phyloP scores from a whole-genome alignment of 768 basidiomycete genomes.

The Chalciporus chontae region DNA sequence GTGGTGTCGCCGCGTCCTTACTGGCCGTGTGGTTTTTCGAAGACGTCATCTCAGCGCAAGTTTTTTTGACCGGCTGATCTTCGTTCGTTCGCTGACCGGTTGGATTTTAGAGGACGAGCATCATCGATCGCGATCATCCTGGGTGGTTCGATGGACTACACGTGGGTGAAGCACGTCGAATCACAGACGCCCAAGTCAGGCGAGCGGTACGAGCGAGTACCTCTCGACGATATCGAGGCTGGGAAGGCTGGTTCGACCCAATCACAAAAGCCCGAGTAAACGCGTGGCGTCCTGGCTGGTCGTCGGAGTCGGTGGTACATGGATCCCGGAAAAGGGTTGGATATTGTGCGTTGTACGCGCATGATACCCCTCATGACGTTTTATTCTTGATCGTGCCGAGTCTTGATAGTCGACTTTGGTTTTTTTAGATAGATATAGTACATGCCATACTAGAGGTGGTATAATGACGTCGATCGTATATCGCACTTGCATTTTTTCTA shows the following conservation, averaged over 20 bases:
- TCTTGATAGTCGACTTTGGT: background rate
- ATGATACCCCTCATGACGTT: background rate
- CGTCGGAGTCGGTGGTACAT: background rate
- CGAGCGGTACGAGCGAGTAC: conserved; percentile 55
- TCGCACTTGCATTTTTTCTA: background rate
- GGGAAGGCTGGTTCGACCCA: conserved; percentile 32
- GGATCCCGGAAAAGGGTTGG: background rate
- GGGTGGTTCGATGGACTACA: conserved; percentile 78
- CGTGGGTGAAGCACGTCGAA: conserved; percentile 82
- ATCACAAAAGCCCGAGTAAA: conserved; percentile 30
- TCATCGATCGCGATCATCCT: conserved; percentile 81
- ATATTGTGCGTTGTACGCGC: background rate
- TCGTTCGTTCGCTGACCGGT: too few relatives aligned
- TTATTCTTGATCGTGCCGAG: too few relatives aligned
- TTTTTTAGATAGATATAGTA: background rate
- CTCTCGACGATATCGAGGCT: conserved; percentile 61
- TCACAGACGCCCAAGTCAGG: conserved; percentile 38
- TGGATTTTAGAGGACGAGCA: conserved; percentile 50
- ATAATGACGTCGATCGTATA: background rate
- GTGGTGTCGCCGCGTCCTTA: conserved; percentile 88
- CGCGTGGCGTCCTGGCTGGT: background rate
- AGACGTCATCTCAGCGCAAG: conserved; percentile 69
- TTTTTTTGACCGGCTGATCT: too few relatives aligned
- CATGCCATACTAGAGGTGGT: background rate
- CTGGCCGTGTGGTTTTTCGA: conserved; percentile 77